A percentile compares a stretch with the other conserved stretches of the same genome.
These are phyloP conservation scores for Metrosideros polymorpha DNA, from an alignment of 441 rosid genomes.

Conservation along the genomic window DNA sequence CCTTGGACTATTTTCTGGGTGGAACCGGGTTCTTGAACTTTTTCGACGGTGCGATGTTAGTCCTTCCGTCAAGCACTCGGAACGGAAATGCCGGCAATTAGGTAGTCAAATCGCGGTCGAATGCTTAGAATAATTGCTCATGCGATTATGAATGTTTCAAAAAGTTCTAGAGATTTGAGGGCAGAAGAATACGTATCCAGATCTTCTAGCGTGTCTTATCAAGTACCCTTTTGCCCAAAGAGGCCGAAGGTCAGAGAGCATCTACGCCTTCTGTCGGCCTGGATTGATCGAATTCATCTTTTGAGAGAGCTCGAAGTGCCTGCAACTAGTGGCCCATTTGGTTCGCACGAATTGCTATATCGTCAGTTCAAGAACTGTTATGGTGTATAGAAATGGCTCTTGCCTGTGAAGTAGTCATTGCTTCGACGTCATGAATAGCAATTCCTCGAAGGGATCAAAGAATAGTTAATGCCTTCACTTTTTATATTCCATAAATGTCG, in stretches of 20 bases:
- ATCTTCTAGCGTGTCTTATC: not conserved
- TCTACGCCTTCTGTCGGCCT: not conserved
- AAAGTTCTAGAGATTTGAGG: not conserved
- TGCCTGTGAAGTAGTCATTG: not conserved
- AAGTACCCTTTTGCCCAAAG: not conserved
- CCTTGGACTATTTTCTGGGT: not conserved
- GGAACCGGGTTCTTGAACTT: not conserved
- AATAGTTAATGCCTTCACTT: no score
- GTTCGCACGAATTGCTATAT: not conserved
- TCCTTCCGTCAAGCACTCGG: not conserved
- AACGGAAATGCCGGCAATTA: not conserved
- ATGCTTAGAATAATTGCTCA: not conserved
- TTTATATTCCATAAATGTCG: no score
- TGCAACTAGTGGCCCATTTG: not conserved
- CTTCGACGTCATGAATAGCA: not conserved
- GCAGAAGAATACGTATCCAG: no score
- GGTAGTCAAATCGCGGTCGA: not conserved
- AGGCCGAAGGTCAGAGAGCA: not conserved
- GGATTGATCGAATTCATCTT: not conserved
- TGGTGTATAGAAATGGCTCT: not conserved
- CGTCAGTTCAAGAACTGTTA: not conserved
- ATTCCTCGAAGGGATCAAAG: no score
- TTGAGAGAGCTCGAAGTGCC: not conserved
- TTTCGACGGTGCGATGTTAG: not conserved
- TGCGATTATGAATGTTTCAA: not conserved